phyloP scores from a whole-genome alignment of 192 early-diverging fungal genomes.

The Phycomyces nitens region DNA sequence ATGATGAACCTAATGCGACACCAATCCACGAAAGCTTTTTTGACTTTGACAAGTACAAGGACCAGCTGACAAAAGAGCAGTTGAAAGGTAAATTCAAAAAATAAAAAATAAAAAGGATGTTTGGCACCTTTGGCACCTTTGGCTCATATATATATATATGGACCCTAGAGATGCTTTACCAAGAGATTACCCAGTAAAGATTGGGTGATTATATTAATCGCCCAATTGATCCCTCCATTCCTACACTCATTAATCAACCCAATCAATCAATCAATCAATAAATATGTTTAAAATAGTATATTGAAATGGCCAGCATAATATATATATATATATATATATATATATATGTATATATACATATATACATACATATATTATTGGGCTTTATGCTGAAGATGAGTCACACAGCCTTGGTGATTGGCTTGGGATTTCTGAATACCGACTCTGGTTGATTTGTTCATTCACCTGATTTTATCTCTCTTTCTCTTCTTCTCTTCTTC shows the following conservation, averaged over 20 bases:
- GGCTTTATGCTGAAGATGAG: not conserved
- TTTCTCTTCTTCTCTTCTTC: not conserved
- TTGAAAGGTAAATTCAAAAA: slow-evolving; percentile 53
- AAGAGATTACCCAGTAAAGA: not conserved
- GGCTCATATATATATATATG: not conserved
- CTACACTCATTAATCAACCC: too few relatives aligned
- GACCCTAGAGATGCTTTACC: not conserved
- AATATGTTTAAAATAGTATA: too few relatives aligned
- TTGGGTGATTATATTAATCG: too few relatives aligned
- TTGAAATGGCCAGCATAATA: too few relatives aligned
- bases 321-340: too few relatives aligned
- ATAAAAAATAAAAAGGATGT: too few relatives aligned
- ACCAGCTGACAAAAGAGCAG: slow-evolving; percentile 76
- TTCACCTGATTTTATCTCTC: not conserved
- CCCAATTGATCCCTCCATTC: too few relatives aligned
- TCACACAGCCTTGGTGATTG: not conserved
- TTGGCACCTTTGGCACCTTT: too few relatives aligned
- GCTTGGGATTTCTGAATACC: not conserved
- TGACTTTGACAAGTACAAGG: slow-evolving; percentile 85
- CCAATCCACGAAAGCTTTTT: slow-evolving; percentile 78
- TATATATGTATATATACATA: too few relatives aligned
- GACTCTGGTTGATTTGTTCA: not conserved
- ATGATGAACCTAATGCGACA: slow-evolving; percentile 67
- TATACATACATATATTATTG: too few relatives aligned
- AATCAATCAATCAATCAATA: too few relatives aligned